Evolutionary conservation across 495 filamentous ascomycete species (phyloP).

Genomic region (Hypoxylon intermedium): DNA sequence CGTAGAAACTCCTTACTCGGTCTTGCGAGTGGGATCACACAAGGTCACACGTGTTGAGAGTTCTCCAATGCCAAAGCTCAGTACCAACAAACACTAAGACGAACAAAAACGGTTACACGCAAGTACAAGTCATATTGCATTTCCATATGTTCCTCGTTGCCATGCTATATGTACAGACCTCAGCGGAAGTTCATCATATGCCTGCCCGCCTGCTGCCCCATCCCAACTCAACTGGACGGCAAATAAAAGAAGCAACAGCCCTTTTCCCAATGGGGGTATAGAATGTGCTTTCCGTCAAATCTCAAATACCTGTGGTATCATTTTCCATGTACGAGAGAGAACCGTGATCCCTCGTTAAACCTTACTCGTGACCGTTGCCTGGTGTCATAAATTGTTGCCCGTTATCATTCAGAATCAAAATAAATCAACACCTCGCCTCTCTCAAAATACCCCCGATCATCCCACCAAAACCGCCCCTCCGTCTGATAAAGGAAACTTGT

Average conservation of each 20-base stretch:
- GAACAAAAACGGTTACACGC: too few relatives aligned
- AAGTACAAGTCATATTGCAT: constrained; percentile 5
- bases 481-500: constrained; percentile 5
- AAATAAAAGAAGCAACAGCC: constrained; percentile 1
- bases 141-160: constrained; percentile 24
- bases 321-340: constrained; percentile 17
- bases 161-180: constrained; percentile 25
- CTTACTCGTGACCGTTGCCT: constrained; percentile 32
- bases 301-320: constrained; percentile 33
- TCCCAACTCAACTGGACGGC: constrained; percentile 7
- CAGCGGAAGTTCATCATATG: constrained; percentile 14
- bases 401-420: constrained; percentile 33
- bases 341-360: constrained; percentile 5
- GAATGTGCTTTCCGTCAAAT: constrained; percentile 15
- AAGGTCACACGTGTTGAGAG: too few relatives aligned
- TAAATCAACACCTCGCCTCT: not conserved
- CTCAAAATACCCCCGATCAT: constrained; percentile 1
- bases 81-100: too few relatives aligned
- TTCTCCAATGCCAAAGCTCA: too few relatives aligned
- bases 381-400: constrained; percentile 31
- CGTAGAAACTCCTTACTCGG: too few relatives aligned
- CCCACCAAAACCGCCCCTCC: not conserved
- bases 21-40: too few relatives aligned
- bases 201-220: not conserved
- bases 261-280: constrained; percentile 36